Percentiles rank a stretch among this genome's conserved stretches.
Conservation (phyloP, 192 early-diverging fungal genomes). For the Phycomyces nitens region DNA sequence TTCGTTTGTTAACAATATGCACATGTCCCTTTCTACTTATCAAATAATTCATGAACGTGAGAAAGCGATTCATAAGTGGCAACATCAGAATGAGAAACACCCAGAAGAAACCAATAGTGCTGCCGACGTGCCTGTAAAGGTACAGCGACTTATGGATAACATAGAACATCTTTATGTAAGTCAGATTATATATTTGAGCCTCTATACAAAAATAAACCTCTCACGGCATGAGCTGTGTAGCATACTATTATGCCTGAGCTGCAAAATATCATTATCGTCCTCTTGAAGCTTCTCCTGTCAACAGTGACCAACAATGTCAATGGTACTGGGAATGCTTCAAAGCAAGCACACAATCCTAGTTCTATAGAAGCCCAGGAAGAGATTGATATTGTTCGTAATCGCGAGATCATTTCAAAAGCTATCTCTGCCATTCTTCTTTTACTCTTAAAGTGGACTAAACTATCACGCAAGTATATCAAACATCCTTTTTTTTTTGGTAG, state of each 20-base stretch:
- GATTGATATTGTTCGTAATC: slow-evolving; percentile 58
- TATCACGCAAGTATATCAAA: slow-evolving; percentile 50
- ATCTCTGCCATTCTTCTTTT: slow-evolving; percentile 66
- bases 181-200: neutral
- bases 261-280: slow-evolving; percentile 51
- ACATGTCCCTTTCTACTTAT: neutral
- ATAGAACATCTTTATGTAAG: slow-evolving; percentile 52
- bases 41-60: slow-evolving; percentile 5
- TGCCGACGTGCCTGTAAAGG: neutral
- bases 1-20: slow-evolving; percentile 4
- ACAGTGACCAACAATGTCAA: slow-evolving; percentile 38
- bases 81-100: neutral
- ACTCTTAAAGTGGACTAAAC: slow-evolving; percentile 64
- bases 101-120: neutral
- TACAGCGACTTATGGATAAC: slow-evolving; percentile 32
- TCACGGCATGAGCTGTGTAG: slow-evolving; percentile 19
- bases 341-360: neutral
- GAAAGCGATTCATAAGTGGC: neutral
- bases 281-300: slow-evolving; percentile 50
- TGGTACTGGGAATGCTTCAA: slow-evolving; percentile 6
- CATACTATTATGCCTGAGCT: slow-evolving; percentile 50
- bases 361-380: slow-evolving; percentile 30
- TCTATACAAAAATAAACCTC: neutral
- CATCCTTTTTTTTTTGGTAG: slow-evolving; percentile 61
- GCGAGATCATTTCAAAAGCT: slow-evolving; percentile 72